These are phyloP conservation scores for Cinnamomum chago DNA, from an alignment of 164 flowering plant species.

Conservation along the genomic window DNA sequence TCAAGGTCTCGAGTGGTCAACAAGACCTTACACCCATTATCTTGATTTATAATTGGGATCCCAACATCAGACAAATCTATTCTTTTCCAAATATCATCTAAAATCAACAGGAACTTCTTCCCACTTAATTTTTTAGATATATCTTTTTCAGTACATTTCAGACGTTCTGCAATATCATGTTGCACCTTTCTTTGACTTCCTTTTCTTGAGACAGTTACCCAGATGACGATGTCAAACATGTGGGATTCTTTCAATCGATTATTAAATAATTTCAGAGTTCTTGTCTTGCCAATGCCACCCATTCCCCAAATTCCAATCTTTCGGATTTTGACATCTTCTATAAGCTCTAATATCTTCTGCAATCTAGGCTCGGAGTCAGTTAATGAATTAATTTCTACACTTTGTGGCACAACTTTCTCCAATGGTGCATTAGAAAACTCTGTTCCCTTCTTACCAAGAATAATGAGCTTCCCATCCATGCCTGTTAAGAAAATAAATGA, in stretches of 20 bases:
- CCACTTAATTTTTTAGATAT: not conserved
- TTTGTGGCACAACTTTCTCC: no score
- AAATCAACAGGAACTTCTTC: not conserved
- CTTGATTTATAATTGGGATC: not conserved
- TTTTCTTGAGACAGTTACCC: no score
- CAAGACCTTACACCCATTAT: not conserved
- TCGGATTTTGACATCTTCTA: no score
- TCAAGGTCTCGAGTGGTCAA: not conserved
- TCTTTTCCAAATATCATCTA: not conserved
- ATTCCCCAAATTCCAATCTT: not conserved
- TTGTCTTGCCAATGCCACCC: constrained; percentile 7
- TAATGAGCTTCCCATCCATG: not conserved
- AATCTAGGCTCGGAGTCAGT: no score
- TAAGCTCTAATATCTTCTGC: no score
- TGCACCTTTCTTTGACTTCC: no score
- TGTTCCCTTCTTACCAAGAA: not conserved
- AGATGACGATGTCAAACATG: not conserved
- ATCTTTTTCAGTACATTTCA: no score
- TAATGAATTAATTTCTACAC: no score
- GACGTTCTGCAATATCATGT: no score
- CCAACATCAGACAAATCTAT: not conserved
- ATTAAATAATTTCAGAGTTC: not conserved
- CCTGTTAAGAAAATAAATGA: not conserved
- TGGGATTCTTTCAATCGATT: not conserved
- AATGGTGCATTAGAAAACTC: not conserved